phyloP scores from a whole-genome alignment of 129 eudicot species.

The Chrysanthemum makinoi region DNA sequence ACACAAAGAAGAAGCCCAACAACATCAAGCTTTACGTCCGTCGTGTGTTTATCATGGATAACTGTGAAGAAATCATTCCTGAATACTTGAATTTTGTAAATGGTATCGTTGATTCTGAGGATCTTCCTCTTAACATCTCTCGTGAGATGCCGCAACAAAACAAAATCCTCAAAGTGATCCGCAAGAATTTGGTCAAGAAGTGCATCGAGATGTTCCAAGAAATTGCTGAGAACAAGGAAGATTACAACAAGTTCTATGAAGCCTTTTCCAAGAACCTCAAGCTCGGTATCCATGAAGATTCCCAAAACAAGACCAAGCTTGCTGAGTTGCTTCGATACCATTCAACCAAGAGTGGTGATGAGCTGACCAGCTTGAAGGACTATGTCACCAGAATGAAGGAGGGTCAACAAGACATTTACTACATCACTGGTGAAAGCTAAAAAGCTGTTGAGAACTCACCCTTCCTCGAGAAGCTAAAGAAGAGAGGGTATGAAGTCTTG shows the following conservation, averaged over 20 bases:
- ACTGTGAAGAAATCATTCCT: conserved; percentile 51
- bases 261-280: conserved; percentile 50
- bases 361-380: conserved; percentile 65
- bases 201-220: conserved; percentile 45
- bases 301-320: conserved; percentile 40
- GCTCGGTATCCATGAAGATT: conserved; percentile 54
- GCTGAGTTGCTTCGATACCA: conserved; percentile 57
- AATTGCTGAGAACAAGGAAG: conserved; percentile 51
- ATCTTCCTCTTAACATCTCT: conserved; percentile 50
- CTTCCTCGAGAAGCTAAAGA: conserved; percentile 50
- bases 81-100: conserved; percentile 44
- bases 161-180: conserved; percentile 48
- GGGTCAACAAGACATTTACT: conserved; percentile 51
- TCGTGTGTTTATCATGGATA: conserved; percentile 55
- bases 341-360: conserved; percentile 64
- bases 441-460: conserved; percentile 56
- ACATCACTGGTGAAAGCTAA: conserved; percentile 61
- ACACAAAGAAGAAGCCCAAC: conserved; percentile 52
- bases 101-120: conserved; percentile 54
- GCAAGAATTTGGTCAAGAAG: conserved; percentile 49
- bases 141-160: conserved; percentile 47
- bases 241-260: conserved; percentile 44
- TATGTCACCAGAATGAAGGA: conserved; percentile 63
- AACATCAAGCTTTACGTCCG: conserved; percentile 56
- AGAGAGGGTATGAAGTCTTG: conserved; percentile 48